Conservation (phyloP, 257 asterid genomes). For the Plantago major region DNA sequence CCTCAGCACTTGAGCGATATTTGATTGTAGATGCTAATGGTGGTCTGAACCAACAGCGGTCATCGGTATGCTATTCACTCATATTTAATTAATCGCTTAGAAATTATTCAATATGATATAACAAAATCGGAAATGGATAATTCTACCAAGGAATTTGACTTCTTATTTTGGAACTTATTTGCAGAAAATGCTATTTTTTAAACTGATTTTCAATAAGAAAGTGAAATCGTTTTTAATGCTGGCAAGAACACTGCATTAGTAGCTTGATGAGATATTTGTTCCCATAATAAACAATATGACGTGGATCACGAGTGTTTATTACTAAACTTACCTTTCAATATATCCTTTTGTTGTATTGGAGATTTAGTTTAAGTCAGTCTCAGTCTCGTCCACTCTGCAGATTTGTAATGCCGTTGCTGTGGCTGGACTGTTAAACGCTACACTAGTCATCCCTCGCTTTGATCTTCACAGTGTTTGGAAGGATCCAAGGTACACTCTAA, state of each 20-base stretch:
- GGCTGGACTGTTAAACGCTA: constrained; percentile 74
- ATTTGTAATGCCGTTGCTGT: constrained; percentile 91
- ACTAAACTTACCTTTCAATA: constrained; percentile 1
- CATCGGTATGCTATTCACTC: constrained; percentile 55
- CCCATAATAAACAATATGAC: background rate
- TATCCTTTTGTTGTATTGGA: background rate
- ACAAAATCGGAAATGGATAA: too few species aligned
- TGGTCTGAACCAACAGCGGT: constrained; percentile 87
- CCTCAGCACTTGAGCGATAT: constrained; percentile 36
- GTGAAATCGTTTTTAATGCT: too few species aligned
- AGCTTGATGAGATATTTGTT: background rate
- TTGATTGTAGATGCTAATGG: constrained; percentile 83
- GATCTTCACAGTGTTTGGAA: constrained; percentile 80
- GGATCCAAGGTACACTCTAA: constrained; percentile 44
- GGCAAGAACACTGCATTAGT: too few species aligned
- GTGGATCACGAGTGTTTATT: background rate
- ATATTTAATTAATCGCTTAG: background rate
- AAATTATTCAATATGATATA: too few species aligned
- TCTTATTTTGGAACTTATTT: too few species aligned
- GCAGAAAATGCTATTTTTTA: too few species aligned
- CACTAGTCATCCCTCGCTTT: constrained; percentile 74
- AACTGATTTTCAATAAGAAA: too few species aligned
- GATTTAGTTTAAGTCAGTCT: constrained; percentile 9
- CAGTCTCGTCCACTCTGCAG: constrained; percentile 40
- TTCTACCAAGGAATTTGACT: too few species aligned